A percentile compares a stretch with the other conserved stretches of the same genome.
Evolutionary conservation across 352 stramenopile genomes (phyloP).

Genomic region (Globisporangium cylindrosporum): DNA sequence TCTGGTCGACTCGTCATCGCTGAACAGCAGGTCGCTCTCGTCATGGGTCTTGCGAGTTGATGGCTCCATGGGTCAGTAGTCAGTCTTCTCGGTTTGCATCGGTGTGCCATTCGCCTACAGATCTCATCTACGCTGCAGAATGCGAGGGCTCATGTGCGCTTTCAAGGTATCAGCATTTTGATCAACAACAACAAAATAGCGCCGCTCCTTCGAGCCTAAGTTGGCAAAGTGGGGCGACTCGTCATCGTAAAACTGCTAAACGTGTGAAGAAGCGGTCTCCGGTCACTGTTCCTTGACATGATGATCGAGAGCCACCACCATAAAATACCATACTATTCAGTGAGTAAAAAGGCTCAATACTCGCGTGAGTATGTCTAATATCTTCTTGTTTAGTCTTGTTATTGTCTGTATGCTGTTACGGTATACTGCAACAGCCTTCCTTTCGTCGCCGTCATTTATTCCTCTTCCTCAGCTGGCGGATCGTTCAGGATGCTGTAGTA

Average conservation of each 20-base stretch:
- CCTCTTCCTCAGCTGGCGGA: slow-evolving; percentile 32
- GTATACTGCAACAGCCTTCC: neutral
- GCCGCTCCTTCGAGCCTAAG: neutral
- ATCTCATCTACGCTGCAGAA: neutral
- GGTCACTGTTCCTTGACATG: neutral
- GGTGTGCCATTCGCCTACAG: neutral
- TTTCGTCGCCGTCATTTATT: slow-evolving; percentile 13
- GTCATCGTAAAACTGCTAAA: slow-evolving; percentile 10
- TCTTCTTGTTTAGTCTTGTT: neutral
- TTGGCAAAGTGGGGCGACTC: neutral
- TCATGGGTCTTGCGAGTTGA: neutral
- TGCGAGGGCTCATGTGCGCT: neutral
- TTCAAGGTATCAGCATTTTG: neutral
- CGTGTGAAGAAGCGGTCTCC: neutral
- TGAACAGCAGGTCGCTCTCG: slow-evolving; percentile 12
- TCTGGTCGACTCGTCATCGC: slow-evolving; percentile 10
- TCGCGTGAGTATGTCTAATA: neutral
- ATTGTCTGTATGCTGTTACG: neutral
- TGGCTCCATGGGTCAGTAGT: neutral
- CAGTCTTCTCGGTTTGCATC: neutral
- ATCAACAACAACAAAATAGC: too few species aligned
- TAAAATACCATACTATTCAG: neutral
- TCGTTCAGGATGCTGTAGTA: slow-evolving; percentile 87
- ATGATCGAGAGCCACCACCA: neutral
- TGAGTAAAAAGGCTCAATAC: neutral